A percentile compares a stretch with the other conserved stretches of the same genome.
Evolutionary conservation across 2,329 filamentous ascomycete species (phyloP).

Genomic region (Gnomoniopsis sp.): DNA sequence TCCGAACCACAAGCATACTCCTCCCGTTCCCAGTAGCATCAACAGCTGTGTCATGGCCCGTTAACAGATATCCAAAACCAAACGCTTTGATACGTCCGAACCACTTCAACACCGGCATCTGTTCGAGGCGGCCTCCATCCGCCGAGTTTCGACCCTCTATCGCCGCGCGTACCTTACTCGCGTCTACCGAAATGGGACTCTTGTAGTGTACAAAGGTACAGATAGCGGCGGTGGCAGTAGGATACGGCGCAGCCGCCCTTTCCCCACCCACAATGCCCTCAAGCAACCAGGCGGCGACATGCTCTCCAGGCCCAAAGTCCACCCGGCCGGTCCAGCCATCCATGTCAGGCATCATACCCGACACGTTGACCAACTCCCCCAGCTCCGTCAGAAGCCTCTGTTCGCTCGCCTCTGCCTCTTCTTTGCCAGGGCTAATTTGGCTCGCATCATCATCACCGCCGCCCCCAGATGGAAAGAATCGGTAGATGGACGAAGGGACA

Average conservation of each 20-base stretch:
- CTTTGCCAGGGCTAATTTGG: too few relatives aligned
- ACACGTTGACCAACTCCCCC: background rate
- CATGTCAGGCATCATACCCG: background rate
- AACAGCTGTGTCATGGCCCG: constrained; percentile 4
- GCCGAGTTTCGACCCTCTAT: background rate
- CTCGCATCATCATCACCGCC: background rate
- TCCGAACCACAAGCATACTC: too few relatives aligned
- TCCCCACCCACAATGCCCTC: background rate
- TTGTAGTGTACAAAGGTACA: background rate
- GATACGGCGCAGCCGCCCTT: too few relatives aligned
- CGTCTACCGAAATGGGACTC: background rate
- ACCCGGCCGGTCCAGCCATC: background rate
- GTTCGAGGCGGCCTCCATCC: constrained; percentile 3
- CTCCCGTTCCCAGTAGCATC: too few relatives aligned
- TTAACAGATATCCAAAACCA: constrained; percentile 19
- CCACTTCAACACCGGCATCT: constrained; percentile 18
- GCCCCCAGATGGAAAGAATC: too few relatives aligned
- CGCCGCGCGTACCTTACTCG: background rate
- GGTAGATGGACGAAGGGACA: constrained; percentile 4
- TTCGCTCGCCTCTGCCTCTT: too few relatives aligned
- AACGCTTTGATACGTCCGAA: constrained; percentile 19
- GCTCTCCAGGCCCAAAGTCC: background rate
- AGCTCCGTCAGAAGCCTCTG: background rate
- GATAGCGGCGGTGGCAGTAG: background rate
- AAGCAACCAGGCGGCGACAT: background rate